Conservation (phyloP, 2,329 filamentous ascomycete genomes). For the Trichoderma lentiforme region DNA sequence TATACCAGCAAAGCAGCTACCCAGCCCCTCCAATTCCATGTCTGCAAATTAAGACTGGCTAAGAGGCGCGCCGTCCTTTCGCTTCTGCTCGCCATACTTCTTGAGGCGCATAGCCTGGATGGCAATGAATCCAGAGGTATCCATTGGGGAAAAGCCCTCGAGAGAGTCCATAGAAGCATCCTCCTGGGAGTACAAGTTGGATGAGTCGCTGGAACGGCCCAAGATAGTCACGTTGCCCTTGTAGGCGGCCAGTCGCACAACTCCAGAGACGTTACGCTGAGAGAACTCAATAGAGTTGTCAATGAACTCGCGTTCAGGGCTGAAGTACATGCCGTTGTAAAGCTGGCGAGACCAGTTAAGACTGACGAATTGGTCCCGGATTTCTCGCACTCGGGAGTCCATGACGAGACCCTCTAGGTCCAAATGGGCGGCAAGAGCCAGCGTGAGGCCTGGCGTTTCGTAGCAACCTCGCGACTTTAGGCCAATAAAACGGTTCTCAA, state of each 20-base stretch:
- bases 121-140: conserved; percentile 63
- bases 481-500: not conserved
- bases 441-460: not conserved
- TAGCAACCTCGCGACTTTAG: not conserved
- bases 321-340: conserved; percentile 55
- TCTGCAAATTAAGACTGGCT: not conserved
- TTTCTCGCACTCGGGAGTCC: conserved; percentile 39
- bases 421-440: conserved; percentile 21
- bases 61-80: conserved; percentile 26
- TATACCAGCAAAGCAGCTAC: not conserved
- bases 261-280: conserved; percentile 45
- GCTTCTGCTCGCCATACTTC: conserved; percentile 40
- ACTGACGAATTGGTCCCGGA: not conserved
- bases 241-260: conserved; percentile 30
- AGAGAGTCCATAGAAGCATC: conserved; percentile 51
- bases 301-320: conserved; percentile 43
- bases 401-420: conserved; percentile 57
- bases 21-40: not conserved
- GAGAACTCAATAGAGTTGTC: conserved; percentile 55
- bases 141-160: conserved; percentile 51
- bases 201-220: conserved; percentile 42
- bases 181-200: conserved; percentile 51
- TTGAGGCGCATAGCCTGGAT: conserved; percentile 66
- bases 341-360: conserved; percentile 11
- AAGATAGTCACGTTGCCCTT: conserved; percentile 52